phyloP scores from a whole-genome alignment of 805 yeast genomes.

The Candida saitoana region DNA sequence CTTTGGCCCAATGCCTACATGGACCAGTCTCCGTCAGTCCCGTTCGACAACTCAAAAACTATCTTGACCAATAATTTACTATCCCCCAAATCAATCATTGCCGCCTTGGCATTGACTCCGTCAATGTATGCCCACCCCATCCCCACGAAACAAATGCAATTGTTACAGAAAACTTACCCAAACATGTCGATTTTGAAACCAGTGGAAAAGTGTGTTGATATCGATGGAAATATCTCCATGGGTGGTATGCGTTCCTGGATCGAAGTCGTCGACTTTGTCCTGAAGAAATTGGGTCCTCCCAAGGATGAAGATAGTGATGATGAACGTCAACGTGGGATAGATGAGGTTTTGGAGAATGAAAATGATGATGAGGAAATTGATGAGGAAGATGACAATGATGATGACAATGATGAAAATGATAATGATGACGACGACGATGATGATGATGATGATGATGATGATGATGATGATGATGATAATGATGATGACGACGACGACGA shows the following conservation, averaged over 20 bases:
- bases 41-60: constrained; percentile 9
- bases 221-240: constrained; percentile 26
- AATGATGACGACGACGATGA: constrained; percentile 6
- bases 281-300: constrained; percentile 20
- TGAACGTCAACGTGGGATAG: constrained; percentile 11
- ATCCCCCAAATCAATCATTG: constrained; percentile 21
- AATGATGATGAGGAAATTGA: constrained; percentile 9
- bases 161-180: constrained; percentile 21
- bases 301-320: constrained; percentile 15
- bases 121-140: constrained; percentile 26
- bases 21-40: not conserved
- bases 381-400: constrained; percentile 10
- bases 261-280: constrained; percentile 22
- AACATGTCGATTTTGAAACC: constrained; percentile 23
- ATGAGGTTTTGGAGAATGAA: constrained; percentile 8
- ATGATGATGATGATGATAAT: constrained; percentile 10
- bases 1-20: constrained; percentile 18
- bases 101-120: constrained; percentile 21
- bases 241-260: constrained; percentile 28
- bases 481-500: constrained; percentile 9
- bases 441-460: constrained; percentile 6
- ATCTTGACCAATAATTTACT: constrained; percentile 14
- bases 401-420: constrained; percentile 10
- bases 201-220: constrained; percentile 22
- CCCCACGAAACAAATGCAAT: constrained; percentile 17